Evolutionary conservation across 2,329 filamentous ascomycete genomes (phyloP).

Genomic region (Aspergillus proliferans): DNA sequence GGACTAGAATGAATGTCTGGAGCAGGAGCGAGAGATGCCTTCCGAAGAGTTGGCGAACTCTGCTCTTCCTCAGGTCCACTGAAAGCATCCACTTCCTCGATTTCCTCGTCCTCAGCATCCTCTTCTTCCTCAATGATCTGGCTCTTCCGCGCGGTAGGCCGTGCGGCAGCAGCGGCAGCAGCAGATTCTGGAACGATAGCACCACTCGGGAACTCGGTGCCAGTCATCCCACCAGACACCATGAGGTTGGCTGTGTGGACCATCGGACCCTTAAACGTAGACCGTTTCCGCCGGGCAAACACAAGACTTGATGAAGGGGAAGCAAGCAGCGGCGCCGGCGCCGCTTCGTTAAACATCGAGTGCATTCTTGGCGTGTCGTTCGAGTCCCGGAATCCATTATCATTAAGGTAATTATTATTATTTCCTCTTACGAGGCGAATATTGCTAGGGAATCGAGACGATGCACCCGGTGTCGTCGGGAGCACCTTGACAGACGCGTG

Average conservation of each 20-base stretch:
- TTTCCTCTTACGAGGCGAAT: slow-evolving; percentile 69
- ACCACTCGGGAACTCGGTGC: slow-evolving; percentile 28
- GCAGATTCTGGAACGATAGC: slow-evolving; percentile 13
- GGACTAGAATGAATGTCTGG: slow-evolving; percentile 26
- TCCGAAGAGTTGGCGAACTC: slow-evolving; percentile 14
- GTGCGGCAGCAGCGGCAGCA: slow-evolving; percentile 9
- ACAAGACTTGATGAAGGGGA: slow-evolving; percentile 39
- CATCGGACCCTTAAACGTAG: slow-evolving; percentile 42
- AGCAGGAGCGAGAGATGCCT: slow-evolving; percentile 22
- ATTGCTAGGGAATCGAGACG: slow-evolving; percentile 70
- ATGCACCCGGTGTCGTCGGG: slow-evolving; percentile 73
- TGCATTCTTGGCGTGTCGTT: slow-evolving; percentile 20
- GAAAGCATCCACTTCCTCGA: slow-evolving; percentile 39
- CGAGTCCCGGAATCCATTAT: slow-evolving; percentile 19
- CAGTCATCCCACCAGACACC: slow-evolving; percentile 27
- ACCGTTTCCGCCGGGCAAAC: slow-evolving; percentile 41
- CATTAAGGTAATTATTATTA: slow-evolving; percentile 3
- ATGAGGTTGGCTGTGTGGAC: slow-evolving; percentile 34
- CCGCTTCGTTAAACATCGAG: slow-evolving; percentile 34
- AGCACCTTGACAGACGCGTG: slow-evolving; percentile 93
- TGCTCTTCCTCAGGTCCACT: slow-evolving; percentile 26
- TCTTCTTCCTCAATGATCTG: slow-evolving; percentile 43
- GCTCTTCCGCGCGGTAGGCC: slow-evolving; percentile 31
- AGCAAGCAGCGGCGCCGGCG: slow-evolving; percentile 29
- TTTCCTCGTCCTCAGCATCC: slow-evolving; percentile 34